Base-by-base conservation (phyloP, 1,139 yeast genomes). In the Taiozyma sp. region DNA sequence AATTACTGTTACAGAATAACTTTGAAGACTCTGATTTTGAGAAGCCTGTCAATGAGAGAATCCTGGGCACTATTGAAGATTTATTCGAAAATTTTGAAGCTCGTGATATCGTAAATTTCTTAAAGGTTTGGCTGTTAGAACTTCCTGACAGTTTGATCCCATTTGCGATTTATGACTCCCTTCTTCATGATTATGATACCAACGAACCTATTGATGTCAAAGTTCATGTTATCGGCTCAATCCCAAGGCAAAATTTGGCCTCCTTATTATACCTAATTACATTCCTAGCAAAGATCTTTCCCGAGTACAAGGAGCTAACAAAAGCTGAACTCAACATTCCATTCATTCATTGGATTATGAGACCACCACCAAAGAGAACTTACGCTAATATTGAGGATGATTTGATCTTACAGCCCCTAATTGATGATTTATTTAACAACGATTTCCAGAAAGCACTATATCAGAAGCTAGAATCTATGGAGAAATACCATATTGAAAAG, bases 81-180 rank as follows among this genome's bases (percentile, higher is more conserved):
- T 8, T 62, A 9, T 55, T 55, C 39, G 52, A 52, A 13, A 45
- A 40, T 8, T 46, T 48, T 29, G 34, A 50, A 3, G 16, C 53
- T 0, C 43, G 41, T 9, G 62, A 58, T 30, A 56, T 66, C 53
- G 45, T 65, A 7, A 57, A 58, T 14, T 53, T 67, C 38, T 47
- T 69, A 38, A 69, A 68, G 49, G 51, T 64, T 24, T 69, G 70
- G 67, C 54, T 69, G 24, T 47, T 70, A 28, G 74, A 70, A 51
- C 51, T 69, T 29, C 70, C 71, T 1, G 70, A 69, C 46, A 64
- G 72, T 52, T 48, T 70, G 22, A 53, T 70, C 1, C 69, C 72
- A 7, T 59, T 64, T 51, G 57, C 61, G 2, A 56, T 62, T n/a
- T 65, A 60, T 48, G 69, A 67, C 28, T 50, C 58, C 7, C 44